These are phyloP conservation scores for Coniophora puteana DNA, from an alignment of 1,284 basidiomycete genomes.

Conservation along the genomic window DNA sequence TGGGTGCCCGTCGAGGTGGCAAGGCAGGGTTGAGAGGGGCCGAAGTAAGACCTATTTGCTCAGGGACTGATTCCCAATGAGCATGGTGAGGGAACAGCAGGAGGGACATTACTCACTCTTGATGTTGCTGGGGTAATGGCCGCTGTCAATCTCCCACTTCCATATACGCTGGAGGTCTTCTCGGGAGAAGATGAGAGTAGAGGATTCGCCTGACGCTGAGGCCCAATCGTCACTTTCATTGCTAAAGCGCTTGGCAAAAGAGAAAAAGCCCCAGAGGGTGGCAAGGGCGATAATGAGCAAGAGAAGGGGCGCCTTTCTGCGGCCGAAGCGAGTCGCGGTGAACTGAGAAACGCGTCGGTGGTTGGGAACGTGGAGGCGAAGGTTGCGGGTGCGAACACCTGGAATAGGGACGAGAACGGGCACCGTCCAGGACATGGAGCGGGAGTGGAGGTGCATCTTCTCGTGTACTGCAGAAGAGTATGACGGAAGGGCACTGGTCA, in stretches of 20 bases:
- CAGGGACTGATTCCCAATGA: slow-evolving; percentile 55
- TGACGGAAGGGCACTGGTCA: slow-evolving; percentile 49
- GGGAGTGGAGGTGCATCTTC: slow-evolving; percentile 54
- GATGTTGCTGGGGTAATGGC: slow-evolving; percentile 83
- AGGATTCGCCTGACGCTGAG: slow-evolving; percentile 63
- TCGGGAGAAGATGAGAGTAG: slow-evolving; percentile 73
- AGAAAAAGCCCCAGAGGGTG: slow-evolving; percentile 51
- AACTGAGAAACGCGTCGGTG: slow-evolving; percentile 57
- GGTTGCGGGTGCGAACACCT: slow-evolving; percentile 44
- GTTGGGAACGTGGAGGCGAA: slow-evolving; percentile 61
- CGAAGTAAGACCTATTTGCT: slow-evolving; percentile 56
- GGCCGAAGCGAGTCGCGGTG: slow-evolving; percentile 54
- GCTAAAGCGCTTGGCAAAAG: slow-evolving; percentile 54
- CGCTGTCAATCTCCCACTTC: slow-evolving; percentile 90
- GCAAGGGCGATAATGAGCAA: slow-evolving; percentile 46
- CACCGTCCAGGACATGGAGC: slow-evolving; percentile 52
- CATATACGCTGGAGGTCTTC: slow-evolving; percentile 85
- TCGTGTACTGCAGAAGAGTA: slow-evolving; percentile 64
- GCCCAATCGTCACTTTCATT: slow-evolving; percentile 64
- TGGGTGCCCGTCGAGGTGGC: slow-evolving; percentile 43
- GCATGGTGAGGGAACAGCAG: slow-evolving; percentile 3
- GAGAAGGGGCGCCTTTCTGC: slow-evolving; percentile 49
- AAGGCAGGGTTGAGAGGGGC: slow-evolving; percentile 70
- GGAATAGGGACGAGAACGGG: slow-evolving; percentile 60
- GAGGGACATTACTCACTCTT: slow-evolving; percentile 49